Conservation (phyloP, 2,329 filamentous ascomycete species). For the Verticillium nonalfalfae region DNA sequence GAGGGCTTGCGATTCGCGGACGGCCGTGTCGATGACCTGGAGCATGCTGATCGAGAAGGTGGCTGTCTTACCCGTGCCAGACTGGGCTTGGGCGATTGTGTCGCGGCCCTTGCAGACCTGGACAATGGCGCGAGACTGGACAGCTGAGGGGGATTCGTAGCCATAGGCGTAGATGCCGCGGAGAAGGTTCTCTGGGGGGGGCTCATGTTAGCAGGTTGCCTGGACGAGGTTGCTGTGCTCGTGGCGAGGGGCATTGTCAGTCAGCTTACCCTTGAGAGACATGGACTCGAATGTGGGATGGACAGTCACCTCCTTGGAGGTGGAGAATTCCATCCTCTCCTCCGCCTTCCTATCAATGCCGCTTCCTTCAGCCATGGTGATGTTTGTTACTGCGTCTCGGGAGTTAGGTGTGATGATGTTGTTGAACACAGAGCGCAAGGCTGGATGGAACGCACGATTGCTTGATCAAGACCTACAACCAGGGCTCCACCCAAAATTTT, state of each 20-base stretch:
- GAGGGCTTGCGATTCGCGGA: conserved; percentile 88
- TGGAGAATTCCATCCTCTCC: conserved; percentile 96
- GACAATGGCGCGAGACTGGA: conserved; percentile 96
- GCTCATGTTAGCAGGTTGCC: background rate
- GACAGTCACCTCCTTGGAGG: conserved; percentile 94
- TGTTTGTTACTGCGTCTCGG: background rate
- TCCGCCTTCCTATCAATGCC: conserved; percentile 86
- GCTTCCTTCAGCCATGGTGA: conserved; percentile 76
- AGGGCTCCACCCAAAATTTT: background rate
- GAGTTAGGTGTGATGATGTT: background rate
- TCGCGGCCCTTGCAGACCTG: conserved; percentile 99
- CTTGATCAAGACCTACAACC: background rate
- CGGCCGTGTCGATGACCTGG: conserved; percentile 89
- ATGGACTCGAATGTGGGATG: conserved; percentile 92
- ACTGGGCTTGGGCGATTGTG: conserved; percentile 97
- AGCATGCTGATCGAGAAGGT: conserved; percentile 96
- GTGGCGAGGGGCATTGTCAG: background rate
- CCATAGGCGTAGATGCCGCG: conserved; percentile 98
- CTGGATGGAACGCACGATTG: background rate
- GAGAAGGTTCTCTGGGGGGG: conserved; percentile 70
- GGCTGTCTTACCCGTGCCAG: conserved; percentile 92
- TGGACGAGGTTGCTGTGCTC: background rate
- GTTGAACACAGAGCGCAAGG: background rate
- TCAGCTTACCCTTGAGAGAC: conserved; percentile 71
- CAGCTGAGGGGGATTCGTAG: conserved; percentile 95